Conservation (phyloP, 1,284 basidiomycete species). For the Mycena sp. region DNA sequence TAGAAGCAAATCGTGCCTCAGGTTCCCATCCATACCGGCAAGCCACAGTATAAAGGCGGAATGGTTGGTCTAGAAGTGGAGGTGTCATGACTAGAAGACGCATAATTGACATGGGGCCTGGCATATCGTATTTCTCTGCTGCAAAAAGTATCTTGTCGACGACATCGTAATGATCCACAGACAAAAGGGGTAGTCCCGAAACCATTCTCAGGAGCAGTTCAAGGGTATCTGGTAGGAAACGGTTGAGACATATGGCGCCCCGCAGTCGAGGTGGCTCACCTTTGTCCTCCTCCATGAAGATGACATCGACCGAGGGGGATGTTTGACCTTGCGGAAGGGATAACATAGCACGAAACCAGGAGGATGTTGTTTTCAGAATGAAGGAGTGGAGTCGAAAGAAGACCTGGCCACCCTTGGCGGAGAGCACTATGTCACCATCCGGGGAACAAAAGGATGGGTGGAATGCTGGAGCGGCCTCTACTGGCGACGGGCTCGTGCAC, state of each 20-base stretch:
- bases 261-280: background rate
- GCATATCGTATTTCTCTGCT: slow-evolving; percentile 75
- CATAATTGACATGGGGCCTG: slow-evolving; percentile 65
- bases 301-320: slow-evolving; percentile 44
- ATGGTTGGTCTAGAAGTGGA: slow-evolving; percentile 57
- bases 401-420: slow-evolving; percentile 43
- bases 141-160: slow-evolving; percentile 66
- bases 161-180: slow-evolving; percentile 52
- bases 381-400: slow-evolving; percentile 67
- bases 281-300: slow-evolving; percentile 65
- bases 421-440: slow-evolving; percentile 61
- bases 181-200: slow-evolving; percentile 61
- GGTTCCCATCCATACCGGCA: slow-evolving; percentile 66
- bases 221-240: slow-evolving; percentile 48
- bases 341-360: slow-evolving; percentile 67
- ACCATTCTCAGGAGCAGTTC: slow-evolving; percentile 67
- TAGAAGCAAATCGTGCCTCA: slow-evolving; percentile 61
- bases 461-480: slow-evolving; percentile 17
- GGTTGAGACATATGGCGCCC: background rate
- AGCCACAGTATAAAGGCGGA: slow-evolving; percentile 64
- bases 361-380: slow-evolving; percentile 68
- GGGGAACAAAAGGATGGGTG: slow-evolving; percentile 57
- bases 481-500: background rate
- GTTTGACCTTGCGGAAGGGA: slow-evolving; percentile 57
- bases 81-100: slow-evolving; percentile 62